Evolutionary conservation across 331 rosid genomes (phyloP).

Genomic region (Acacia concinna): DNA sequence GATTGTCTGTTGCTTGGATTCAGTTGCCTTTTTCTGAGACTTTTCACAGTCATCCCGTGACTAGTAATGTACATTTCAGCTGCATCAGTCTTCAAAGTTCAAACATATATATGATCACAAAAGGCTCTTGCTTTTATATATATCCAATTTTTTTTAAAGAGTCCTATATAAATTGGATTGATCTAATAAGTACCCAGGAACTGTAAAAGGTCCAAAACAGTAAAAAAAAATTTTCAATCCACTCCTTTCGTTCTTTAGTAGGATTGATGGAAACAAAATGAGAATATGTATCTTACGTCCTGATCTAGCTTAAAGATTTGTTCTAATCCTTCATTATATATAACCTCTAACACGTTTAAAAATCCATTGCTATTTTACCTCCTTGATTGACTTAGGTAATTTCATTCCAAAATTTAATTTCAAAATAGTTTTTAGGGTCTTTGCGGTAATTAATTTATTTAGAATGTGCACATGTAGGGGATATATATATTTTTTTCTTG

Average conservation of each 20-base stretch:
- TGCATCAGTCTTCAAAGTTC: background rate
- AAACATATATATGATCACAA: background rate
- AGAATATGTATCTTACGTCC: background rate
- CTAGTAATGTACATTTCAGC: background rate
- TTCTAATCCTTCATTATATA: too few relatives aligned
- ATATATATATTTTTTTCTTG: too few relatives aligned
- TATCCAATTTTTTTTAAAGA: background rate
- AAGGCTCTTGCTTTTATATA: background rate
- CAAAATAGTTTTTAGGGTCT: too few relatives aligned
- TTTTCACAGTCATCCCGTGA: background rate
- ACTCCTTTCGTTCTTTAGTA: background rate
- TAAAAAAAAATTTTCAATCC: background rate
- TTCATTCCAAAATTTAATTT: too few relatives aligned
- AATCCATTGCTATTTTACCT: too few relatives aligned
- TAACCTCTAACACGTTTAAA: too few relatives aligned
- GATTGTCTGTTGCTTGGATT: background rate
- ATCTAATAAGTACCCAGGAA: background rate
- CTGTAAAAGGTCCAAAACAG: background rate
- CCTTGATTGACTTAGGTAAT: too few relatives aligned
- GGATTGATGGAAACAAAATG: background rate
- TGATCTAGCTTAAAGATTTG: too few relatives aligned
- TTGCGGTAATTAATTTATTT: too few relatives aligned
- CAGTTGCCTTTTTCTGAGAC: background rate
- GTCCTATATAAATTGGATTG: background rate
- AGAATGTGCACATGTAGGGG: too few relatives aligned